Evolutionary conservation across 2,329 filamentous ascomycete genomes (phyloP).

Genomic region (Epichloe bromicola): DNA sequence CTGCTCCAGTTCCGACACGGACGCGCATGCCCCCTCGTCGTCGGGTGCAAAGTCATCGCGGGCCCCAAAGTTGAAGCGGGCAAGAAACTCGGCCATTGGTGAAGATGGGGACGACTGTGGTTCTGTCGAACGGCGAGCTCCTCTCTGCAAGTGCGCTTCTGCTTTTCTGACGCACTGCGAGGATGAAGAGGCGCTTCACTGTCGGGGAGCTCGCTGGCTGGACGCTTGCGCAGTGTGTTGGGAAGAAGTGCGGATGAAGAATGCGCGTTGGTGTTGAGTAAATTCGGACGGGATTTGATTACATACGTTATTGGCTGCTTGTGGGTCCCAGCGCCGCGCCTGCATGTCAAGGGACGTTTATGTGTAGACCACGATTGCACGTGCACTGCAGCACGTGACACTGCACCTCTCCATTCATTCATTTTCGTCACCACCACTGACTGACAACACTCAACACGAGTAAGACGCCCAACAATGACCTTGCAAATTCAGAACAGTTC

Average conservation of each 20-base stretch:
- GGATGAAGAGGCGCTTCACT: background rate
- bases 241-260: background rate
- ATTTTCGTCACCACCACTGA: too few relatives aligned
- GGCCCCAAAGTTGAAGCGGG: constrained; percentile 21
- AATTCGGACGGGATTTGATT: background rate
- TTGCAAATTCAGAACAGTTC: background rate
- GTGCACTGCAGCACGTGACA: too few relatives aligned
- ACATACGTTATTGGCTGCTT: too few relatives aligned
- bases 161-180: background rate
- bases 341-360: too few relatives aligned
- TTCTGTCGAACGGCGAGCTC: background rate
- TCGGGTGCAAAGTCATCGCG: constrained; percentile 11
- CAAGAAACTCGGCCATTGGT: constrained; percentile 25
- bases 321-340: too few relatives aligned
- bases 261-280: background rate
- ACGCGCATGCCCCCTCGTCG: constrained; percentile 16
- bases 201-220: background rate
- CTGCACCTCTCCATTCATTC: too few relatives aligned
- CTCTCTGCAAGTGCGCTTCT: background rate
- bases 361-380: too few relatives aligned
- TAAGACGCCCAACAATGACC: background rate
- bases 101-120: background rate
- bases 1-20: constrained; percentile 31
- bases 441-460: background rate
- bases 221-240: background rate